Base-by-base conservation (phyloP, 768 basidiomycete genomes). In the Amanita phalloides region DNA sequence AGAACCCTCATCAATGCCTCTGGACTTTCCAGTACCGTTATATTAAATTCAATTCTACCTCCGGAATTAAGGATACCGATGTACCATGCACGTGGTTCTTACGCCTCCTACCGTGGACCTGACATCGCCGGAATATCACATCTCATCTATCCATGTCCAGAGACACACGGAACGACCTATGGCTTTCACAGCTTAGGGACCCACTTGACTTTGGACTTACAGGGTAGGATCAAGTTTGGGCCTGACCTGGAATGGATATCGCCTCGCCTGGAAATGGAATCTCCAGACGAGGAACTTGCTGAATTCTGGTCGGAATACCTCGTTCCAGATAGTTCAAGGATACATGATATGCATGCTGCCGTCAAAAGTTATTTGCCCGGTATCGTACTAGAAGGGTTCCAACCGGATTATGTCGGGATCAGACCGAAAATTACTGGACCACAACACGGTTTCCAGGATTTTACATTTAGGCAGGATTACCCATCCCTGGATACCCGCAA, bases 61-160 rank as follows among this genome's bases (percentile, higher is more conserved):
- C 68, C 70, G 50, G 67, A 74, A 30, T 60, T 68, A 46, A 77
- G 76, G 9, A 74, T 92, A 49, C 81, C 86, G 1, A 80, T 90
- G 70, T 90, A 80, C 63, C 93, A 81, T 57, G 90, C 80, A 2
- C 78, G 79, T 53, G 92, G 93, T 6, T 88, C 90, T 3, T 98
- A 97, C 61, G 86, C 90, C 28, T 80, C 83, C 3, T 98, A 97
- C 66, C 75, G 76, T 45, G 93, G 94, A 5, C 82, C 83, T 0
- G 92, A 91, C 0, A 72, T 85, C 38, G 67, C 73, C 11, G 64
- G 73, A 10, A 72, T 96, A 51, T 75, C 74, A 3, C 84, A 82
- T 57, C 78, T 99, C 54, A 81, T 99, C 60, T 97, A 99, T 68
- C 94, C 95, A 2, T 93, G 89, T 55, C 93, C 95, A 3, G 74